phyloP scores from a whole-genome alignment of 306 rosid genomes.

The Vigna hirtella region DNA sequence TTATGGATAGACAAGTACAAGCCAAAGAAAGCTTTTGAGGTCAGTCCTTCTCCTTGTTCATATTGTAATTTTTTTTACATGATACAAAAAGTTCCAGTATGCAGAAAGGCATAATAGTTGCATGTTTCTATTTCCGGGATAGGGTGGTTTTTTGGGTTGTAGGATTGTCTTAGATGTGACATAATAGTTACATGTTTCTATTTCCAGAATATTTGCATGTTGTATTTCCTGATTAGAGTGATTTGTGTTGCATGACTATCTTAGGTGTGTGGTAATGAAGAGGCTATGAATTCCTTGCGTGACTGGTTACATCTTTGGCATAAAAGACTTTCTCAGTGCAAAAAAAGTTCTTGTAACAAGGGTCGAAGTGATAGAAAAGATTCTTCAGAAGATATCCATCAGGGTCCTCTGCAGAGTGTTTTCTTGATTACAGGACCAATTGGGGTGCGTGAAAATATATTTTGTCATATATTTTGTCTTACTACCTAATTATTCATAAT shows the following conservation, averaged over 20 bases:
- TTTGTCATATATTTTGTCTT: slow-evolving; percentile 28
- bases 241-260: slow-evolving; percentile 32
- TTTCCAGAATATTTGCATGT: slow-evolving; percentile 6
- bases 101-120: neutral
- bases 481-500: neutral
- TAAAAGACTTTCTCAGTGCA: slow-evolving; percentile 55
- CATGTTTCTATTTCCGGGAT: slow-evolving; percentile 14
- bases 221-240: slow-evolving; percentile 7
- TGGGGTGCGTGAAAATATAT: slow-evolving; percentile 65
- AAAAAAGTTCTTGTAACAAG: slow-evolving; percentile 49
- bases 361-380: slow-evolving; percentile 46
- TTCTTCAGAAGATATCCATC: slow-evolving; percentile 43
- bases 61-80: neutral
- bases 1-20: slow-evolving; percentile 82
- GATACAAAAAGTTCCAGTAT: neutral
- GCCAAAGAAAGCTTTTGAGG: slow-evolving; percentile 83
- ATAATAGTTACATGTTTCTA: slow-evolving; percentile 42
- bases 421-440: slow-evolving; percentile 85
- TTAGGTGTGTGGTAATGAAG: slow-evolving; percentile 86
- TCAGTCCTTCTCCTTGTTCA: slow-evolving; percentile 42
- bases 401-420: slow-evolving; percentile 62
- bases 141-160: slow-evolving; percentile 24
- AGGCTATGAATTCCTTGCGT: slow-evolving; percentile 69
- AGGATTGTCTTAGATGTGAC: slow-evolving; percentile 68
- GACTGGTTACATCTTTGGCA: slow-evolving; percentile 84